Evolutionary conservation across 495 filamentous ascomycete genomes (phyloP).

Genomic region (Penicillium ucsense): DNA sequence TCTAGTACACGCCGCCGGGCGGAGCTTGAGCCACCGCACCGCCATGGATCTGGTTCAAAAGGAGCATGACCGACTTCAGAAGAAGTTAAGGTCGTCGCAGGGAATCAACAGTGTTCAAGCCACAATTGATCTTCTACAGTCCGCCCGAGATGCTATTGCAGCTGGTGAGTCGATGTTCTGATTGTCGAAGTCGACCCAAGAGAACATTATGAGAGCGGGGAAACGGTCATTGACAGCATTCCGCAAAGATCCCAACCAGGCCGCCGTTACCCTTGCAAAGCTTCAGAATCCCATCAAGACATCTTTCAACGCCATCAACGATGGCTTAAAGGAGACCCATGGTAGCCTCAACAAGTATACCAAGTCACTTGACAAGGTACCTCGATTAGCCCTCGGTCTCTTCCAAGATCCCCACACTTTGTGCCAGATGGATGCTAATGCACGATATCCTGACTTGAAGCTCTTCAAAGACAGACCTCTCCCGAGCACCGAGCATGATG

Average conservation of each 20-base stretch:
- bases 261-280: constrained; percentile 64
- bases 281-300: constrained; percentile 74
- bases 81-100: constrained; percentile 58
- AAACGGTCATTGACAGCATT: not conserved
- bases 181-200: not conserved
- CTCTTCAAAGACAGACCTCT: constrained; percentile 70
- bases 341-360: constrained; percentile 68
- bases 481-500: constrained; percentile 68
- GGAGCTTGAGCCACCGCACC: constrained; percentile 1
- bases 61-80: constrained; percentile 61
- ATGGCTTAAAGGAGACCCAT: constrained; percentile 70
- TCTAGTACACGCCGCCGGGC: not conserved
- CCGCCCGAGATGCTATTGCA: constrained; percentile 60
- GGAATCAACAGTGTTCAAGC: constrained; percentile 66
- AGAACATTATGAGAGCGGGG: not conserved
- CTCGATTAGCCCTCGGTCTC: not conserved
- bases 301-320: constrained; percentile 67
- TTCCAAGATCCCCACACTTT: not conserved
- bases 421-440: not conserved
- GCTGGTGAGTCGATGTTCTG: constrained; percentile 37
- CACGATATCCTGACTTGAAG: constrained; percentile 21
- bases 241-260: constrained; percentile 53
- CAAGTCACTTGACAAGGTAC: constrained; percentile 74
- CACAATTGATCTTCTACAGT: constrained; percentile 65
- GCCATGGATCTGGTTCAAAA: constrained; percentile 64